Evolutionary conservation across 495 filamentous ascomycete genomes (phyloP).

Genomic region (Cudoniella acicularis): DNA sequence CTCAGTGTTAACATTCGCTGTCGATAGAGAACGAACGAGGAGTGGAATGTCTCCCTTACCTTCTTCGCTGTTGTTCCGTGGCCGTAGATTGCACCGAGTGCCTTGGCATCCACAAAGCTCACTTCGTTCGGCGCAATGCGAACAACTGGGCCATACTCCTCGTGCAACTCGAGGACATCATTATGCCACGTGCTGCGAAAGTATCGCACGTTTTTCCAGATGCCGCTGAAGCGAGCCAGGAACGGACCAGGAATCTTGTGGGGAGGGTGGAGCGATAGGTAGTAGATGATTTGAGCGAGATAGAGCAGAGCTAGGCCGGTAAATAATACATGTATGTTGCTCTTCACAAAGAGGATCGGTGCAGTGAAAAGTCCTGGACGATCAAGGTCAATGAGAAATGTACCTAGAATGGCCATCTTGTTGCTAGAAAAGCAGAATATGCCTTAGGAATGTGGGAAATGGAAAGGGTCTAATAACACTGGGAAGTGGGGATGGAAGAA

Average conservation of each 20-base stretch:
- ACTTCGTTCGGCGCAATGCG: constrained; percentile 36
- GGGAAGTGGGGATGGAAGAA: not conserved
- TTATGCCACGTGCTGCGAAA: constrained; percentile 16
- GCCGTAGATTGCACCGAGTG: constrained; percentile 24
- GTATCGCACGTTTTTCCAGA: constrained; percentile 24
- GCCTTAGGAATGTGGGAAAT: not conserved
- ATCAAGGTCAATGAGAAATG: not conserved
- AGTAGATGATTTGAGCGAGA: constrained; percentile 15
- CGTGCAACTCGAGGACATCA: constrained; percentile 28
- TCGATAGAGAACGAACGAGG: not conserved
- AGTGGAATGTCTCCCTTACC: constrained; percentile 8
- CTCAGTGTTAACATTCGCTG: not conserved
- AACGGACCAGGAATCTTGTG: constrained; percentile 23
- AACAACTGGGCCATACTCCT: constrained; percentile 8
- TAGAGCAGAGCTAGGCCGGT: not conserved
- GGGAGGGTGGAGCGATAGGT: constrained; percentile 31
- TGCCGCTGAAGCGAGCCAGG: constrained; percentile 19
- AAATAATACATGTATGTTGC: not conserved
- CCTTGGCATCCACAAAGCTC: constrained; percentile 33
- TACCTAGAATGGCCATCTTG: not conserved
- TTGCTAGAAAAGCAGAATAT: not conserved
- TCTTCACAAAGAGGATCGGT: not conserved
- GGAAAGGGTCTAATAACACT: not conserved
- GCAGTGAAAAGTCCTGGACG: not conserved
- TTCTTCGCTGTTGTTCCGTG: constrained; percentile 23